Evolutionary conservation across 192 early-diverging fungal species (phyloP).

Genomic region (Pecoramyces ruminantium): DNA sequence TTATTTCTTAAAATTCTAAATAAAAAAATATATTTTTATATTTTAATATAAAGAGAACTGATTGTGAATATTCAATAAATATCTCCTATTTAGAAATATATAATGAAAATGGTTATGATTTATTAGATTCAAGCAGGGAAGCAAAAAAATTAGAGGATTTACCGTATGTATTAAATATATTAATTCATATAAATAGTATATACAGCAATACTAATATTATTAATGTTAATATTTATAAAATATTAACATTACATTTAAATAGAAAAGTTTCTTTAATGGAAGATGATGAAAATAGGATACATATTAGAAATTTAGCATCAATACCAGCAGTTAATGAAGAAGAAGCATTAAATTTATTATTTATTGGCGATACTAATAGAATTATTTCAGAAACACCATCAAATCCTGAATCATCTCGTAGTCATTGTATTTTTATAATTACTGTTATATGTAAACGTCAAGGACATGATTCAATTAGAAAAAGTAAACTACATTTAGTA

Average conservation of each 20-base stretch:
- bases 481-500: slow-evolving; percentile 39
- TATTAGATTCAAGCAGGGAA: slow-evolving; percentile 30
- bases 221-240: not conserved
- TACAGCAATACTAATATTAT: too few species aligned
- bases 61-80: slow-evolving; percentile 17
- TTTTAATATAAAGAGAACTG: too few species aligned
- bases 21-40: too few species aligned
- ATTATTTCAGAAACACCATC: slow-evolving; percentile 51
- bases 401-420: slow-evolving; percentile 40
- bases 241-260: not conserved
- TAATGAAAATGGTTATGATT: slow-evolving; percentile 40
- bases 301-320: slow-evolving; percentile 29
- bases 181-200: too few species aligned
- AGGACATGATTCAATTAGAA: slow-evolving; percentile 23
- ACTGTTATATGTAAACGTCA: slow-evolving; percentile 12
- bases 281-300: slow-evolving; percentile 23
- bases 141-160: slow-evolving; percentile 44
- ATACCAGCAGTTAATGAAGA: slow-evolving; percentile 24
- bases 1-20: too few species aligned
- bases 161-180: too few species aligned
- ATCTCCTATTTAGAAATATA: slow-evolving; percentile 48
- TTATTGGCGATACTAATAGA: slow-evolving; percentile 42
- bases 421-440: slow-evolving; percentile 44
- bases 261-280: slow-evolving; percentile 31
- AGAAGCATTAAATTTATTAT: slow-evolving; percentile 39